Evolutionary conservation across 129 eudicot genomes (phyloP).

Genomic region (Erigeron canadensis): DNA sequence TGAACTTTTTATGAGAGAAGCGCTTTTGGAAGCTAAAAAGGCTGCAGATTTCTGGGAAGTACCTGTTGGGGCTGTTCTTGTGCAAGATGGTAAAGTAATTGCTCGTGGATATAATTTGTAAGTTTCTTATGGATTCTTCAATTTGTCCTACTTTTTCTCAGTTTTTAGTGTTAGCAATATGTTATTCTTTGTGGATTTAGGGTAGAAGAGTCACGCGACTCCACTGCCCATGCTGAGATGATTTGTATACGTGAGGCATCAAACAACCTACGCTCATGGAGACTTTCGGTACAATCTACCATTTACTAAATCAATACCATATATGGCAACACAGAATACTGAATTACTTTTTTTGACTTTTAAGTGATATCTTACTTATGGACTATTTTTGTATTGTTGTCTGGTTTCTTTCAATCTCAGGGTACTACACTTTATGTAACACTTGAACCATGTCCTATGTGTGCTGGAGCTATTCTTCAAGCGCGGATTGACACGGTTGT

Average conservation of each 20-base stretch:
- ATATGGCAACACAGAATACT: no score
- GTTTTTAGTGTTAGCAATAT: neutral
- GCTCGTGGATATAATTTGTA: constrained; percentile 95
- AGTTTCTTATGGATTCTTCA: constrained; percentile 32
- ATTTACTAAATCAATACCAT: neutral
- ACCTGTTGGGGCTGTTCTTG: constrained; percentile 96
- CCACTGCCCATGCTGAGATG: constrained; percentile 99
- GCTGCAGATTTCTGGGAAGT: constrained; percentile 99
- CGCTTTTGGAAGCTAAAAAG: constrained; percentile 78
- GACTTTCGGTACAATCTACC: constrained; percentile 62
- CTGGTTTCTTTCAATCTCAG: constrained; percentile 31
- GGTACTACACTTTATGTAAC: constrained; percentile 91
- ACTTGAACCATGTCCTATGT: constrained; percentile 99
- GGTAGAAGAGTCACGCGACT: constrained; percentile 91
- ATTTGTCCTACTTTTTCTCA: neutral
- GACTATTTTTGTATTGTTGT: neutral
- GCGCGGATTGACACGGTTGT: constrained; percentile 86
- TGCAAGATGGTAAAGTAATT: constrained; percentile 78
- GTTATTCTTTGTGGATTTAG: constrained; percentile 36
- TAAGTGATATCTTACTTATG: neutral
- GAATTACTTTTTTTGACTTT: no score
- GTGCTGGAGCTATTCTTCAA: constrained; percentile 99
- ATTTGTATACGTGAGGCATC: constrained; percentile 92
- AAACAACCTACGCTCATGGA: constrained; percentile 76
- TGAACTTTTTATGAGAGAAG: constrained; percentile 90